phyloP scores from a whole-genome alignment of 163 green algal species.

The Chlamydomonas reinhardtii region DNA sequence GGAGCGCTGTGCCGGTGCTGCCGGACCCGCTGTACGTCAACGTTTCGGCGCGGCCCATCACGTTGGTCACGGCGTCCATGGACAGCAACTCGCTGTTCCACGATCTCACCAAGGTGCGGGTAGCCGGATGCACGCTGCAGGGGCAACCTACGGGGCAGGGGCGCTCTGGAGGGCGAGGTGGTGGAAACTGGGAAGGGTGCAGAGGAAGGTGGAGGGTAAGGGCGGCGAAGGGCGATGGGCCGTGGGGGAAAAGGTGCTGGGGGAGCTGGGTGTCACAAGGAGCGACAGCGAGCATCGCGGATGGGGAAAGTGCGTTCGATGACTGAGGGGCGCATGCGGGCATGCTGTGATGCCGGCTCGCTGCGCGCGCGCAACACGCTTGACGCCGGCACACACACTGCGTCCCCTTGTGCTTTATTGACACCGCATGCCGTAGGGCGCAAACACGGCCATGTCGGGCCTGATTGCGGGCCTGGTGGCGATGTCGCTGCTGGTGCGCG shows the following conservation, averaged over 20 bases:
- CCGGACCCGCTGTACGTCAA: conserved; percentile 10
- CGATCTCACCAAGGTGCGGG: conserved; percentile 60
- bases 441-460: conserved; percentile 74
- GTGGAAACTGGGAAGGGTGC: too few species aligned
- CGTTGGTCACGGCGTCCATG: conserved; percentile 73
- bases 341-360: too few species aligned
- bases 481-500: conserved; percentile 62
- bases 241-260: too few species aligned
- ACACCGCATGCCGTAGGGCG: conserved; percentile 65
- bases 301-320: too few species aligned
- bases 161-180: neutral
- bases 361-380: too few species aligned
- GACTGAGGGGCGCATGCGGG: too few species aligned
- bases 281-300: too few species aligned
- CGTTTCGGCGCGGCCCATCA: conserved; percentile 48
- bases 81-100: conserved; percentile 82
- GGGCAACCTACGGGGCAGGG: too few species aligned
- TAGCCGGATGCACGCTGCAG: too few species aligned
- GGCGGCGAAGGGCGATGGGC: neutral
- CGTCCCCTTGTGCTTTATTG: too few species aligned
- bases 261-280: too few species aligned
- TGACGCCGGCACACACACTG: too few species aligned
- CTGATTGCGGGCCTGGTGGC: conserved; percentile 81
- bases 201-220: neutral
- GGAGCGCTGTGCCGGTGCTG: conserved; percentile 72